Percentiles rank a stretch among this genome's conserved stretches.
These are phyloP conservation scores for Venturia effusa DNA, from an alignment of 2,329 filamentous ascomycete species.

Conservation along the genomic window DNA sequence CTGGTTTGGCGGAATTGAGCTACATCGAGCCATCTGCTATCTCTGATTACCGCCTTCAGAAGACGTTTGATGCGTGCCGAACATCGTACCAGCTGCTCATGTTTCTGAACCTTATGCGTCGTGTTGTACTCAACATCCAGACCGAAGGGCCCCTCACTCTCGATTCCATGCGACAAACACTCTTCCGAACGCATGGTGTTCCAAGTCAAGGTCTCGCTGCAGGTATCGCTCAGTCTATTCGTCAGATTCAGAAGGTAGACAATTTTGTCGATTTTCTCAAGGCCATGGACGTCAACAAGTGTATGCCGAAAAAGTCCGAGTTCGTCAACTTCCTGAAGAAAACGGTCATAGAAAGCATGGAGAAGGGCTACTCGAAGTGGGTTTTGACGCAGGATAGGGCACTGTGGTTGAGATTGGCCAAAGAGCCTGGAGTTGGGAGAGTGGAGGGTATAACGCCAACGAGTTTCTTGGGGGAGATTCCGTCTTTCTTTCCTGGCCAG, in stretches of 20 bases:
- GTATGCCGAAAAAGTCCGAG: slow-evolving; percentile 15
- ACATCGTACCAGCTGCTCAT: slow-evolving; percentile 42
- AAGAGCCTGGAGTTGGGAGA: slow-evolving; percentile 17
- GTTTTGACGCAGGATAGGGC: slow-evolving; percentile 19
- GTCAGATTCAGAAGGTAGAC: slow-evolving; percentile 31
- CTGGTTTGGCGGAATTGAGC: slow-evolving; percentile 32
- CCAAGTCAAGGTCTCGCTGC: slow-evolving; percentile 32
- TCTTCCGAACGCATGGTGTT: slow-evolving; percentile 37
- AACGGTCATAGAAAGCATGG: slow-evolving; percentile 18
- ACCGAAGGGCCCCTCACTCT: slow-evolving; percentile 22
- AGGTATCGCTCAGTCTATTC: slow-evolving; percentile 32
- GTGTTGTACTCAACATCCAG: slow-evolving; percentile 28
- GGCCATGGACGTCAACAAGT: slow-evolving; percentile 30
- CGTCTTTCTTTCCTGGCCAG: neutral
- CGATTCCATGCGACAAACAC: slow-evolving; percentile 30
- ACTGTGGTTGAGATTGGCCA: slow-evolving; percentile 17
- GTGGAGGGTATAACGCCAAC: slow-evolving; percentile 5
- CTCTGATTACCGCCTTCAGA: slow-evolving; percentile 36
- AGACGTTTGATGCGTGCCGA: slow-evolving; percentile 35
- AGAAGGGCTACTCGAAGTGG: slow-evolving; percentile 18
- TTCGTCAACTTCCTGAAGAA: slow-evolving; percentile 19
- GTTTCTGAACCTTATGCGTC: slow-evolving; percentile 42
- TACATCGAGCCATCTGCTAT: slow-evolving; percentile 33
- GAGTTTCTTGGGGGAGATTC: slow-evolving; percentile 11
- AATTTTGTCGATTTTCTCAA: slow-evolving; percentile 33